Evolutionary conservation across 805 yeast genomes (phyloP).

Genomic region (Tetrapisispora nanseiensis): DNA sequence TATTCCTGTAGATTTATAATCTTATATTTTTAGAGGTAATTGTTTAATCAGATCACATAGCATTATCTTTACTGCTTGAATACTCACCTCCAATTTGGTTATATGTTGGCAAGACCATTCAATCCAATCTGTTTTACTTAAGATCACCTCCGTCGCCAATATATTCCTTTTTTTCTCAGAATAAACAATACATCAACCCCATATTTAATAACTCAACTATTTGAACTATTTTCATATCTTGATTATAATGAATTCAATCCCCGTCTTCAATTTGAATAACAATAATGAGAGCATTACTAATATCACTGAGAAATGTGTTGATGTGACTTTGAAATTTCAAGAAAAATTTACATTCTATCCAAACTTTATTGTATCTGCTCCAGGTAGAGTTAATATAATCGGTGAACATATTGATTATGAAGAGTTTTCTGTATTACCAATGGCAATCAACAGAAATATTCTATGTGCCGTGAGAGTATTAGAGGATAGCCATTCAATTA

Average conservation of each 20-base stretch:
- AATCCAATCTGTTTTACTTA: no score
- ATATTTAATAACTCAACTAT: no score
- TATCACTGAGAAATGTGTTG: conserved; percentile 7
- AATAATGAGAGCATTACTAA: neutral
- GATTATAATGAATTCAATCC: neutral
- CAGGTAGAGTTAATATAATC: conserved; percentile 67
- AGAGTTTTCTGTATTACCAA: conserved; percentile 57
- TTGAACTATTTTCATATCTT: no score
- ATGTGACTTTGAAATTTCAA: conserved; percentile 10
- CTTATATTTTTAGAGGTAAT: no score
- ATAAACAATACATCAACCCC: no score
- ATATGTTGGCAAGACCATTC: no score
- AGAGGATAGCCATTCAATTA: conserved; percentile 7
- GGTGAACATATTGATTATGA: conserved; percentile 72
- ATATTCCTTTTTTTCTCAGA: no score
- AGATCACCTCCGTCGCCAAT: no score
- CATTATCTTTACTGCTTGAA: no score
- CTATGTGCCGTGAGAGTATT: conserved; percentile 40
- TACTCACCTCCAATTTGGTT: no score
- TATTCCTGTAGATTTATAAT: no score
- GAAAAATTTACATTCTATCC: conserved; percentile 26
- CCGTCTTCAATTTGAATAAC: neutral
- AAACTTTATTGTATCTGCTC: conserved; percentile 48
- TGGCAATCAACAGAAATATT: conserved; percentile 61
- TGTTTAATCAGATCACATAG: no score